These are phyloP conservation scores for Rhipidocladum racemiflorum DNA, from an alignment of 176 grass and related monocot genomes.

Conservation along the genomic window DNA sequence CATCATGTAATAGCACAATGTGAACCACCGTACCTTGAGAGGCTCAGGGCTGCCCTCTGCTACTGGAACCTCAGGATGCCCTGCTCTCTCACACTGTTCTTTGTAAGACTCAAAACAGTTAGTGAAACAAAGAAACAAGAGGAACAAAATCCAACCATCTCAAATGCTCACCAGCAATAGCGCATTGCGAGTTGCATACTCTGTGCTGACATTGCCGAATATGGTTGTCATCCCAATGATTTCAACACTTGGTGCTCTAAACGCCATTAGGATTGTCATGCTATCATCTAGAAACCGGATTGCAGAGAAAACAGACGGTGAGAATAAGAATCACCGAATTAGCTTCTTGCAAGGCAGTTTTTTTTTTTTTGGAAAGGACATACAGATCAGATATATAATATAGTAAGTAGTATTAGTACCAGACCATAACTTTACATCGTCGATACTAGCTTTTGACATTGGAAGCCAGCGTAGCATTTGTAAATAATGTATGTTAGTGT, in stretches of 20 bases:
- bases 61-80: slow-evolving; percentile 74
- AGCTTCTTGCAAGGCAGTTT: neutral
- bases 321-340: neutral
- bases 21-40: slow-evolving; percentile 53
- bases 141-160: neutral
- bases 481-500: neutral
- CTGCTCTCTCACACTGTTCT: slow-evolving; percentile 95
- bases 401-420: neutral
- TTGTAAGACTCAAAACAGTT: slow-evolving; percentile 27
- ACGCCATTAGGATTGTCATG: slow-evolving; percentile 89
- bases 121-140: neutral
- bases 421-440: neutral
- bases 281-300: slow-evolving; percentile 69
- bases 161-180: slow-evolving; percentile 64
- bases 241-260: slow-evolving; percentile 61
- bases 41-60: slow-evolving; percentile 78
- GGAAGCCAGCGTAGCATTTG: neutral
- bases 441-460: neutral
- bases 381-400: neutral
- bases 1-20: neutral
- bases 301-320: neutral
- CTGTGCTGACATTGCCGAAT: slow-evolving; percentile 68
- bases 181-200: slow-evolving; percentile 73
- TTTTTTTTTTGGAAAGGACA: neutral
- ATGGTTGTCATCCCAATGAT: slow-evolving; percentile 84